Base-by-base conservation (phyloP, 2,329 filamentous ascomycete genomes). In the Colletotrichum incanum region DNA sequence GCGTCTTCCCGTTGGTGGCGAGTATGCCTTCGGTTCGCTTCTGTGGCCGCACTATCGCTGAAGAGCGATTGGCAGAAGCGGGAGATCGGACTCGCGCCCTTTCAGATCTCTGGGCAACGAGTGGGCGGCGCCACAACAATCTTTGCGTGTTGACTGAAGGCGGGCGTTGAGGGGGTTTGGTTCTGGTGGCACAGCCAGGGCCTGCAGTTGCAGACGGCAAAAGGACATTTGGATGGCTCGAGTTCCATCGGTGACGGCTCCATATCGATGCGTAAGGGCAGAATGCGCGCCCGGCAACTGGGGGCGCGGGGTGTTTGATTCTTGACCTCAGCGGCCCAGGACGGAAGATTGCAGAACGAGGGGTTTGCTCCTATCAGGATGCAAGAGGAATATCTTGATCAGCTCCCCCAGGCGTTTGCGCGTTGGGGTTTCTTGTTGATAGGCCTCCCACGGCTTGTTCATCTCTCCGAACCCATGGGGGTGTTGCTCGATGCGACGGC, bases 201-300 rank as follows among this genome's bases (percentile, higher is more conserved):
- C 47, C 31, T n/a, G 41, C 43, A 47, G 54, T 23, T 52, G 52
- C 47, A 28, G 64, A 62, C 16, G 68, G 64, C 56, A 71, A 71
- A 71, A 67, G 63, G 63, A 67, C 64, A 67, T 61, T 61, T 71
- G 37, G 45, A 12, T 31, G 34, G 49, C 43, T 63, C 43, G 31
- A 39, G 45, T 60, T 49, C 16, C 47, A 62, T 67, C 16, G 49
- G 6, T 28, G 47, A 56, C 56, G 55, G 49, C 43, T 43, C 39
- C 45, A 71, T 61, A 9, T 67, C 20, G 41, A 60, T 20, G 3
- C 52, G 41, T 14, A 16, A 23, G 8, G 37, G 49, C 61, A 64
- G 5, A 31, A 39, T 26, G 1, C 41, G 5, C 31, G n/a, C 1
- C 11, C 37, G 26, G 2, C 26, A 37, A 62, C 43, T 55, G 47